Evolutionary conservation across 306 rosid species (phyloP).

Genomic region (Inga laurina): DNA sequence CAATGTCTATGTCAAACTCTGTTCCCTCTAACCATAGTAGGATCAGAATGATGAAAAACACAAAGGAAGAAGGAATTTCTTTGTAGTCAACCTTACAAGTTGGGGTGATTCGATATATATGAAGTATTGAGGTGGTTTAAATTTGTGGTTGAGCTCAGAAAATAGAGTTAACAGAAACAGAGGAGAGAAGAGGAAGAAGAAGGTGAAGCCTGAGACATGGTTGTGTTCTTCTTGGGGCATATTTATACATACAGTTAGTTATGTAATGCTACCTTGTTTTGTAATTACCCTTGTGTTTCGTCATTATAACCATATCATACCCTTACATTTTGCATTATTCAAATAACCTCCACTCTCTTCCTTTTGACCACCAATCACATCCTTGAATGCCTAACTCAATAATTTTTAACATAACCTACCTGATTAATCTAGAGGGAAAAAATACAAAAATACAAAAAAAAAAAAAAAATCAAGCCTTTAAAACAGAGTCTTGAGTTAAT

Average conservation of each 20-base stretch:
- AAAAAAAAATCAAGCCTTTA: neutral
- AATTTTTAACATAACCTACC: neutral
- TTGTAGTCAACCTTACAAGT: neutral
- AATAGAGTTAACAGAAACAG: slow-evolving; percentile 10
- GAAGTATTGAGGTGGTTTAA: slow-evolving; percentile 9
- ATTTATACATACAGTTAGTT: slow-evolving; percentile 26
- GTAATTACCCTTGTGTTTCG: slow-evolving; percentile 27
- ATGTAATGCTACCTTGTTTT: slow-evolving; percentile 3
- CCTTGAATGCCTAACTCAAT: slow-evolving; percentile 7
- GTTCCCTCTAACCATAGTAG: neutral
- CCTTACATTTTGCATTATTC: neutral
- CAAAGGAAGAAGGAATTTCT: neutral
- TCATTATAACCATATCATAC: slow-evolving; percentile 23
- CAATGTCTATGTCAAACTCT: neutral
- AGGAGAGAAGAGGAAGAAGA: neutral
- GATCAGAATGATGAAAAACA: neutral
- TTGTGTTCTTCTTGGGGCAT: slow-evolving; percentile 17
- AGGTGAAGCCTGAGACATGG: slow-evolving; percentile 19
- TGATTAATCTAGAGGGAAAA: neutral
- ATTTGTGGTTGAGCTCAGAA: neutral
- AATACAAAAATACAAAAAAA: neutral
- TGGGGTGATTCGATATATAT: neutral
- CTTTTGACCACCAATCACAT: slow-evolving; percentile 33
- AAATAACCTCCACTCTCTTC: neutral
- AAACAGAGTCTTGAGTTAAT: neutral